Evolutionary conservation across 176 grass and related monocot species (phyloP).

Genomic region (Zea luxurians): DNA sequence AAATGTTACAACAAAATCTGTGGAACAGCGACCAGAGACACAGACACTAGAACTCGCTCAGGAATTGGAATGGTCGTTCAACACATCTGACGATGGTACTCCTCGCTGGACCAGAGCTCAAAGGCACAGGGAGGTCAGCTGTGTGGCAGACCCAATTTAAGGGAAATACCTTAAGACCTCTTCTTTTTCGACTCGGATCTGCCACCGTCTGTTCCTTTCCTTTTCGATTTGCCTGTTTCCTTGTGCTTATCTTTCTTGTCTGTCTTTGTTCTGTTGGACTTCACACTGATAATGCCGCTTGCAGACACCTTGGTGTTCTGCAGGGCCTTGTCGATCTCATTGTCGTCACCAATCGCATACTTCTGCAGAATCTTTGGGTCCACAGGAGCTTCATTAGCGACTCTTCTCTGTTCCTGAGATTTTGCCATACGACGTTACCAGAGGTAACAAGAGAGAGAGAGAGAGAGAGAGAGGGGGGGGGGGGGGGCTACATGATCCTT

Average conservation of each 20-base stretch:
- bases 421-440: not conserved
- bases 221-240: constrained; percentile 53
- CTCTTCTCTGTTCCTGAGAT: constrained; percentile 70
- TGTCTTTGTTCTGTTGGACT: constrained; percentile 52
- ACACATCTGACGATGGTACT: not conserved
- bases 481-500: too few relatives aligned
- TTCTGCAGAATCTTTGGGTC: constrained; percentile 59
- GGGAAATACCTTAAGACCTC: constrained; percentile 33
- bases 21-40: too few relatives aligned
- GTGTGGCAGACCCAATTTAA: not conserved
- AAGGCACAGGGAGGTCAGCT: not conserved
- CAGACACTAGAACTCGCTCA: too few relatives aligned
- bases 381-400: constrained; percentile 45
- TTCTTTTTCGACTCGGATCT: constrained; percentile 69
- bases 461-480: too few relatives aligned
- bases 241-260: constrained; percentile 56
- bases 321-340: constrained; percentile 68
- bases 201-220: constrained; percentile 67
- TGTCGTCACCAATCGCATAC: constrained; percentile 58
- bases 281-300: constrained; percentile 79
- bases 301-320: constrained; percentile 61
- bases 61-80: too few relatives aligned
- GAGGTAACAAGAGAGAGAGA: not conserved
- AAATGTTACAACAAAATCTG: too few relatives aligned
- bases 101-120: not conserved